Base-by-base conservation (phyloP, 345 rosid species). In the Cardamine chenopodiifolia region DNA sequence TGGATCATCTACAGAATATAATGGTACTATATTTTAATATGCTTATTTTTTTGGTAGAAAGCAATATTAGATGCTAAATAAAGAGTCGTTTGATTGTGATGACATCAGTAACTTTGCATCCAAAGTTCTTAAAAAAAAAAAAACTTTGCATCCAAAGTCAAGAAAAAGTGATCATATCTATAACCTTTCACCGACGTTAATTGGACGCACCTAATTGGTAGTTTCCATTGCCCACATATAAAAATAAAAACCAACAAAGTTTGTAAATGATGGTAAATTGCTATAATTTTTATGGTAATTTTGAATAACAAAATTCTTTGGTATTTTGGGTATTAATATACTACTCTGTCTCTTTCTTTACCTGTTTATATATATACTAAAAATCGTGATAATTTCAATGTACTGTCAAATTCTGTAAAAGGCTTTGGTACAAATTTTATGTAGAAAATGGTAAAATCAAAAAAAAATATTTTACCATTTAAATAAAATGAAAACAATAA, bases 31-130 rank as follows among this genome's bases (percentile, higher is more conserved):
- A 42, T 26, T 26, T 47, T 9, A 59, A 19, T 32, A 17, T 26
- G 25, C 6, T 17, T 54, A 3, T 29, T 68, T 55, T 45, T 11
- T 48, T 71, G n/a, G 2, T 37, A 25, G 25, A 60, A 60, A 25
- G 10, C 22, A 18, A 61, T 49, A 8, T 25, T 62, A 61, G 15
- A 50, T 66, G 50, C 29, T 56, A 45, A 34, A 34, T 47, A 56
- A 44, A 64, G 65, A 34, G 50, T 74, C 13, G 14, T 32, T 44
- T 66, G 22, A 34, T 47, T 57, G 66, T 48, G 61, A 59, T 58
- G 73, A 74, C 54, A 31, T 74, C 67, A 28, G 15, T 66, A 56
- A 56, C 31, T 65, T 73, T 73, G 39, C 40, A 66, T 54, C 61
- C 28, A 42, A 63, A 63, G 70, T 54, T n/a, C n/a, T n/a, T n/a